phyloP scores from a whole-genome alignment of 2,329 filamentous ascomycete genomes.

The Cladosporium colombiae region DNA sequence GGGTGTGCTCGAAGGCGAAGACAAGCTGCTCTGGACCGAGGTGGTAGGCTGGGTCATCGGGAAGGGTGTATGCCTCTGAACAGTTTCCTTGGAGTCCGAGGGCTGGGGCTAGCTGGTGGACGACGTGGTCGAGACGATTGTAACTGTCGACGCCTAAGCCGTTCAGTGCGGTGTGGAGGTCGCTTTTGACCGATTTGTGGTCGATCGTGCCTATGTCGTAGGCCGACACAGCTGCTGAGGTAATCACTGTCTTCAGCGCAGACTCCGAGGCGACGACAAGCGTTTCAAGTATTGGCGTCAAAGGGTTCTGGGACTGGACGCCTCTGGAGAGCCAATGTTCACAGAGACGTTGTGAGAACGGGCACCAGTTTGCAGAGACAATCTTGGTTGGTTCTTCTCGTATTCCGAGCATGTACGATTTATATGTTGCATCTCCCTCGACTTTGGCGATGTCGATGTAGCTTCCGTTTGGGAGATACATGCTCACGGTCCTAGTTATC shows the following conservation, averaged over 20 bases:
- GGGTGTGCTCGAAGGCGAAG: neutral
- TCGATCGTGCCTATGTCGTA: neutral
- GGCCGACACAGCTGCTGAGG: neutral
- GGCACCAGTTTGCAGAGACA: neutral
- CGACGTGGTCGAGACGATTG: neutral
- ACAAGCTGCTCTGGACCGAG: neutral
- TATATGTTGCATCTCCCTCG: neutral
- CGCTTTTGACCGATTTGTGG: neutral
- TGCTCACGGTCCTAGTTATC: neutral
- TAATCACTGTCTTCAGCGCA: neutral
- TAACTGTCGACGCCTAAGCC: neutral
- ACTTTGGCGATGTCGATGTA: slow-evolving; percentile 18
- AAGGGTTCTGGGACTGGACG: neutral
- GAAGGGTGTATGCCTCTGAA: neutral
- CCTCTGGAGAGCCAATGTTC: neutral
- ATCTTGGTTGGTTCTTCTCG: neutral
- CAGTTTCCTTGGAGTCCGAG: neutral
- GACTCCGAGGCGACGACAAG: neutral
- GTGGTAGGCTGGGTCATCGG: neutral
- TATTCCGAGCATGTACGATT: slow-evolving; percentile 10
- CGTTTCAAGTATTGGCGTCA: neutral
- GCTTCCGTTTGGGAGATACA: slow-evolving; percentile 7
- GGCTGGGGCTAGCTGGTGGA: neutral
- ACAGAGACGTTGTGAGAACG: neutral
- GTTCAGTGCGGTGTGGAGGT: neutral